Base-by-base conservation (phyloP, 306 rosid species). In the Fragaria ananassa region DNA sequence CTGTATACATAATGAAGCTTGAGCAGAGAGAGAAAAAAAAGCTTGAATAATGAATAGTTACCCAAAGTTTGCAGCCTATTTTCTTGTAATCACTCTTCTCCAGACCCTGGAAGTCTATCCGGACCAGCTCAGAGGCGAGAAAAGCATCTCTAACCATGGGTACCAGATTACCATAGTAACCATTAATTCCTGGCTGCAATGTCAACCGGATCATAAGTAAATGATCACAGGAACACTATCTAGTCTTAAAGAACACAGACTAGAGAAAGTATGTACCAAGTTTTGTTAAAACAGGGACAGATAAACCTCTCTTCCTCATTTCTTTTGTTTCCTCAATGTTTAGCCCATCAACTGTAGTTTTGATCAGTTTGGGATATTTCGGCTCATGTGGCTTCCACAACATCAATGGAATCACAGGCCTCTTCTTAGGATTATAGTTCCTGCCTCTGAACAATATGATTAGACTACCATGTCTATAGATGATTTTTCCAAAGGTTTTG, bases 131-230 rank as follows among this genome's bases (percentile, higher is more conserved):
- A 65, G 79, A 70, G 6, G 77, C 56, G 72, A 88, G 87, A 80
- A 95, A 95, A 64, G 96, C 97, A 83, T 95, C 99, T 87, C 97
- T 87, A 78, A 90, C 97, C 99, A 92, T 92, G 54, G 95, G 86
- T 76, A 92, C 89, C 85, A 95, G 85, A 80, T 76, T 79, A 77
- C 91, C 92, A 66, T 92, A 92, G 76, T 88, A 95, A 37, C 97
- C 97, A 81, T n/a, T n/a, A n/a, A n/a, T 92, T 95, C 82, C 86
- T 92, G n/a, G 93, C 97, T 92, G 90, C 89, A 83, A 73, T 85
- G 72, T 35, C 69, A 77, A 79, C 12, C 34, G 12, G 27, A 37
- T 39, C 9, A 60, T 89, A 75, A 85, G 71, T 85, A 76, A 81
- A 74, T 70, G 65, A 81, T 18, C 23, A 39, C 4, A 17, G 8